phyloP scores from a whole-genome alignment of 129 eudicot species.

The Pittosporum tobira region DNA sequence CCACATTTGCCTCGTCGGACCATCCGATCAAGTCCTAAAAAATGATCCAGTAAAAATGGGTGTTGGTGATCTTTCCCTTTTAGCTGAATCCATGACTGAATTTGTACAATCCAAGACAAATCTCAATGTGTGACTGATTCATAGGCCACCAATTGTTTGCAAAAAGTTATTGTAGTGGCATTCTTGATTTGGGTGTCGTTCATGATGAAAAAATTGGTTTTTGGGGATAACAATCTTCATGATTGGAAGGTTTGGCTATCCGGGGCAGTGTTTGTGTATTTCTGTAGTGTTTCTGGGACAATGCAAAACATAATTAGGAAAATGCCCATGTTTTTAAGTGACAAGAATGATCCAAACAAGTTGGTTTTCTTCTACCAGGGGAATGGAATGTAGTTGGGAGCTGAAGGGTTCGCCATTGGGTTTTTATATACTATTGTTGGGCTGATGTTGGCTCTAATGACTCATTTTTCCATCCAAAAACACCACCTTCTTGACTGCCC shows the following conservation, averaged over 20 bases:
- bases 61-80: slow-evolving; percentile 41
- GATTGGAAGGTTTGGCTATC: slow-evolving; percentile 52
- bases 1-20: slow-evolving; percentile 55
- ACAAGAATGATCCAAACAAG: slow-evolving; percentile 59
- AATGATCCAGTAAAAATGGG: slow-evolving; percentile 49
- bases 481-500: too few relatives aligned
- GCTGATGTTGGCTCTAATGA: slow-evolving; percentile 57
- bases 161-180: slow-evolving; percentile 20
- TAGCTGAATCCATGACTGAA: too few relatives aligned
- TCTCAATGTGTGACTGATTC: slow-evolving; percentile 46
- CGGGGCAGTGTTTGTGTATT: slow-evolving; percentile 63
- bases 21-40: slow-evolving; percentile 27
- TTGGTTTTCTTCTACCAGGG: slow-evolving; percentile 74
- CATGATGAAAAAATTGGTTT: too few relatives aligned
- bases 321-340: slow-evolving; percentile 50
- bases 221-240: slow-evolving; percentile 53
- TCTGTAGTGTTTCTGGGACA: slow-evolving; percentile 80
- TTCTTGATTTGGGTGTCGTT: slow-evolving; percentile 40
- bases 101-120: too few relatives aligned
- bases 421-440: slow-evolving; percentile 75
- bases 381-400: slow-evolving; percentile 78
- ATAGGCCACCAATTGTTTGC: slow-evolving; percentile 57
- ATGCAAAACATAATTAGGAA: slow-evolving; percentile 86
- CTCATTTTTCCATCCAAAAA: too few relatives aligned
- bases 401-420: slow-evolving; percentile 76